Evolutionary conservation across 257 asterid species (phyloP), one percentile per base, ranked within the genome.

Genomic region (Avicennia marina): DNA sequence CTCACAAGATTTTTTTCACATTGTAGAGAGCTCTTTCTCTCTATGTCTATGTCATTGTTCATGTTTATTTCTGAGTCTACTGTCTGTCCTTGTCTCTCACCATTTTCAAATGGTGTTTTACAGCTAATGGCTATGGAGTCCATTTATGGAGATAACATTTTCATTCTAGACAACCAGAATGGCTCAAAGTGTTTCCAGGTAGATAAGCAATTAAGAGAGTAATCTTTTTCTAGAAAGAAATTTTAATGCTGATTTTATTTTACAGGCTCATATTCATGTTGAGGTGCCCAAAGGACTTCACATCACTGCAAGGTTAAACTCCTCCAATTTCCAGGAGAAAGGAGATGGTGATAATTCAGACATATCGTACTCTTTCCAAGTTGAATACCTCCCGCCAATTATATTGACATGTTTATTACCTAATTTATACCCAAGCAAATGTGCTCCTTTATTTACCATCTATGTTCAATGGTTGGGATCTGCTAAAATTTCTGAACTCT

Each of bases 71-170:
- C 25, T 58, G 56, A 41, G 25, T 21, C 44, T 52, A 6, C 24
- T 45, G 39, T 26, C 25, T 63, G 25, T 56, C 29, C 44, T 17
- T 42, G 33, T 10, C 61, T 44, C 64, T 45, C 56, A 53, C 25
- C 16, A 0, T 42, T 34, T 44, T 4, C 39, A 7, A 36, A 33
- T 64, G 44, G 43, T 64, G 43, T 70, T 69, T 65, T 58, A 68
- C 93, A 91, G 98, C 66, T 91, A 51, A 81, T 88, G 52, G 98
- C 72, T 3, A 49, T 91, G 88, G 95, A 84, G 69, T 79, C 95
- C 56, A 91, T 88, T 57, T 88, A 81, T 68, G 93, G 95, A 22
- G 88, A 88, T 20, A 71, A 78, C 48, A 57, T 88, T 55, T 57
- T 75, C 40, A 53, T 80, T 63, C 84, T 83, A 24, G 95, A 85